These are phyloP conservation scores for Alternaria ventricosa DNA, from an alignment of 2,329 filamentous ascomycete species.

Conservation along the genomic window DNA sequence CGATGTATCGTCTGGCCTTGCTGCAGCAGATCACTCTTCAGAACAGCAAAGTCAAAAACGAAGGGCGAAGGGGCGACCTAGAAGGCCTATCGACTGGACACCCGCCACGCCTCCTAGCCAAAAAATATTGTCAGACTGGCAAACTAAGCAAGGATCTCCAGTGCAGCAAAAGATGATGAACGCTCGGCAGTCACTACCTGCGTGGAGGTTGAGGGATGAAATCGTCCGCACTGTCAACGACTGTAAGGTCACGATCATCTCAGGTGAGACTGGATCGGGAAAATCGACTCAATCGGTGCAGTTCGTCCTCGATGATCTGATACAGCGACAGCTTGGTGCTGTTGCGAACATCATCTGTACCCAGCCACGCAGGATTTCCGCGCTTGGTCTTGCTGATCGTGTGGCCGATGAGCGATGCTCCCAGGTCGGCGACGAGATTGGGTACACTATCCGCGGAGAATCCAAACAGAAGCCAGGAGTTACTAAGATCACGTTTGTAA, in stretches of 20 bases:
- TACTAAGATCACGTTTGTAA: slow-evolving; percentile 94
- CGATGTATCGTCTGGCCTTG: slow-evolving; percentile 78
- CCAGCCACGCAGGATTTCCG: slow-evolving; percentile 92
- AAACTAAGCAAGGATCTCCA: slow-evolving; percentile 67
- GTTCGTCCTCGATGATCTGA: slow-evolving; percentile 91
- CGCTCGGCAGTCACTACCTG: slow-evolving; percentile 77
- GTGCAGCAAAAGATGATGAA: slow-evolving; percentile 77
- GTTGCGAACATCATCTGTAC: slow-evolving; percentile 93
- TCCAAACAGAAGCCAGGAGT: slow-evolving; percentile 72
- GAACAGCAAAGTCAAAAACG: slow-evolving; percentile 21
- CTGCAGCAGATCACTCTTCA: slow-evolving; percentile 58
- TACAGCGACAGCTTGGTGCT: slow-evolving; percentile 74
- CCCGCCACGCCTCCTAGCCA: slow-evolving; percentile 64
- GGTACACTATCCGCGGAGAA: slow-evolving; percentile 90
- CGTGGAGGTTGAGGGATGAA: slow-evolving; percentile 80
- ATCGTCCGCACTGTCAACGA: slow-evolving; percentile 77
- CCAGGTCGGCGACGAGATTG: slow-evolving; percentile 83
- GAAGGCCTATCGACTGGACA: slow-evolving; percentile 68
- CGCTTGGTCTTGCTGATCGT: slow-evolving; percentile 89
- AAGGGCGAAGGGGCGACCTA: slow-evolving; percentile 29
- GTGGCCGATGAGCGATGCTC: slow-evolving; percentile 91
- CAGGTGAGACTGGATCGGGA: slow-evolving; percentile 94
- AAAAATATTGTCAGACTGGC: slow-evolving; percentile 69
- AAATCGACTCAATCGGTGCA: slow-evolving; percentile 98
- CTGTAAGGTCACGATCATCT: slow-evolving; percentile 93